Conservation (phyloP, 164 flowering plant species). For the Tetrastigma voinierianum region DNA sequence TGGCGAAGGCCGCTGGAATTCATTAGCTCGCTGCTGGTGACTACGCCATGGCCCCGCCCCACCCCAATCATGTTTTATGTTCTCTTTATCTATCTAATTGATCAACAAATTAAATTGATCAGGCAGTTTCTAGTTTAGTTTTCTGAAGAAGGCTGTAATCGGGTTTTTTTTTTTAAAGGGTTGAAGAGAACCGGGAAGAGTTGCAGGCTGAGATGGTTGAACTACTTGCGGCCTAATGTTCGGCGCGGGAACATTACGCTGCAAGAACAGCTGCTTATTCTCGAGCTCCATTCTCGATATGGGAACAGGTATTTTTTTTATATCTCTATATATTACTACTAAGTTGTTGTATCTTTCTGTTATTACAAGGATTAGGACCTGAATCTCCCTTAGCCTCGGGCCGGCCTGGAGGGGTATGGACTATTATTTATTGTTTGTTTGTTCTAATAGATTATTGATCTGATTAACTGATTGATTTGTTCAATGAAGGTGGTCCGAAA, state of each 20-base stretch:
- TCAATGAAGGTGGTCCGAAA: constrained; percentile 77
- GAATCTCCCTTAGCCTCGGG: too few relatives aligned
- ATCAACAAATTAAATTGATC: background rate
- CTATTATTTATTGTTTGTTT: background rate
- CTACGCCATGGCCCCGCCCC: too few relatives aligned
- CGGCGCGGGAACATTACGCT: constrained; percentile 73
- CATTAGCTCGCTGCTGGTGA: constrained; percentile 54
- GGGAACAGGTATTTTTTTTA: constrained; percentile 63
- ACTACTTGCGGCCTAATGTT: constrained; percentile 63
- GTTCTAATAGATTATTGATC: background rate
- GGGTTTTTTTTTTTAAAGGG: constrained; percentile 33
- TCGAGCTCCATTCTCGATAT: constrained; percentile 77
- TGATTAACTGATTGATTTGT: background rate
- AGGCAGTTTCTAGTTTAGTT: constrained; percentile 2
- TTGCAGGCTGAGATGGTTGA: constrained; percentile 69
- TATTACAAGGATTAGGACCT: too few relatives aligned
- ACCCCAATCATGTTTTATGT: background rate
- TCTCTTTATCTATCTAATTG: background rate
- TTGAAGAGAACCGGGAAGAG: constrained; percentile 67
- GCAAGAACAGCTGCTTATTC: constrained; percentile 62
- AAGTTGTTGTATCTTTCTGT: too few relatives aligned
- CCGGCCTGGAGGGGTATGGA: too few relatives aligned
- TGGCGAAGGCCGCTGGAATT: constrained; percentile 50
- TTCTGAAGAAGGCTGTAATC: background rate
- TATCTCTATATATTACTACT: too few relatives aligned